A percentile compares a stretch with the other conserved stretches of the same genome.
Conservation (phyloP, 805 yeast genomes). For the Yarrowia yakushimensis region DNA sequence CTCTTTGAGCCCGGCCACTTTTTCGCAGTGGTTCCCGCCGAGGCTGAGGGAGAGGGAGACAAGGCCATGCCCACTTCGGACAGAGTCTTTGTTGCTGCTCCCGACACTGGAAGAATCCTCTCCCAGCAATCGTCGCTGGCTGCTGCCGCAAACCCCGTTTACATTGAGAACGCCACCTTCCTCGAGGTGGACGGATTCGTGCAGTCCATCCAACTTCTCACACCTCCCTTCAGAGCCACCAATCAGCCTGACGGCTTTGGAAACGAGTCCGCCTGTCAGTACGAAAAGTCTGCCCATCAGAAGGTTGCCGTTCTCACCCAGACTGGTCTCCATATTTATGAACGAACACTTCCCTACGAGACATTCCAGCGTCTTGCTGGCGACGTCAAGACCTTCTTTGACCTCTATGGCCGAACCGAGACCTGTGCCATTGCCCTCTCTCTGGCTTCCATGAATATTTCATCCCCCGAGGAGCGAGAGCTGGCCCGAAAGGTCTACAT, state of each 20-base stretch:
- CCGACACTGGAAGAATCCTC: conserved; percentile 75
- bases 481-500: conserved; percentile 37
- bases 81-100: conserved; percentile 67
- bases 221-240: conserved; percentile 69
- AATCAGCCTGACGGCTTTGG: conserved; percentile 76
- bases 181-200: conserved; percentile 58
- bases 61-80: conserved; percentile 34
- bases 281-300: conserved; percentile 58
- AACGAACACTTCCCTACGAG: conserved; percentile 75
- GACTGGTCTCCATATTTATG: conserved; percentile 70
- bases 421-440: conserved; percentile 85
- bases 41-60: conserved; percentile 30
- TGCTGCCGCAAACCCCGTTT: conserved; percentile 36
- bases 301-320: conserved; percentile 75
- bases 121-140: conserved; percentile 49
- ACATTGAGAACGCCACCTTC: conserved; percentile 78
- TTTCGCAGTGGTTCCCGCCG: conserved; percentile 53
- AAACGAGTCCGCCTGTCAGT: conserved; percentile 84
- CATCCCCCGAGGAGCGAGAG: conserved; percentile 38
- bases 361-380: conserved; percentile 65
- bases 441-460: conserved; percentile 61
- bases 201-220: conserved; percentile 68
- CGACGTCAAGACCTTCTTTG: conserved; percentile 64
- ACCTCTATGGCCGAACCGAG: conserved; percentile 81
- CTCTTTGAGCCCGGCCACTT: conserved; percentile 85